phyloP scores from a whole-genome alignment of 768 basidiomycete species.

The Mycena belliarum region DNA sequence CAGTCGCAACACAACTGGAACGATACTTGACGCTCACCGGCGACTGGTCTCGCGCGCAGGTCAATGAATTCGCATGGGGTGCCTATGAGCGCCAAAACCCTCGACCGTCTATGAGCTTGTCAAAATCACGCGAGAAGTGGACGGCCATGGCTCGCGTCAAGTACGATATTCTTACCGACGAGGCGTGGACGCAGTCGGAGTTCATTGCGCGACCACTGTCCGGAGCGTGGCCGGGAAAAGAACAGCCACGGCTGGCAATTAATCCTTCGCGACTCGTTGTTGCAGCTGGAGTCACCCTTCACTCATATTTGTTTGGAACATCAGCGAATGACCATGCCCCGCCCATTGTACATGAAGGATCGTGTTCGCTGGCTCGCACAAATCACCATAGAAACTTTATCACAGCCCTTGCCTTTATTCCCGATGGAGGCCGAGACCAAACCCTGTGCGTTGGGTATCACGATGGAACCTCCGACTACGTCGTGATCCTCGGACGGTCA shows the following conservation, averaged over 20 bases:
- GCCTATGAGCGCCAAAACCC: constrained; percentile 50
- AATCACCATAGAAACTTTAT: constrained; percentile 46
- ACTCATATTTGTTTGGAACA: constrained; percentile 53
- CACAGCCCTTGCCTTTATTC: constrained; percentile 52
- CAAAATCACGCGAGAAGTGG: constrained; percentile 46
- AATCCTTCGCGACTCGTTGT: constrained; percentile 58
- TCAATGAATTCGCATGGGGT: constrained; percentile 64
- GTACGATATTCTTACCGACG: constrained; percentile 55
- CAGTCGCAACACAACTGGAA: constrained; percentile 25
- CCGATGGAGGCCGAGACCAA: constrained; percentile 44
- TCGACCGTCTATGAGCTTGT: constrained; percentile 55
- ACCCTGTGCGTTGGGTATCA: constrained; percentile 59
- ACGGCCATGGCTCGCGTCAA: constrained; percentile 42
- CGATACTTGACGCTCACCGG: neutral
- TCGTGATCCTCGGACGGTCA: constrained; percentile 28
- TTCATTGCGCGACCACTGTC: constrained; percentile 70
- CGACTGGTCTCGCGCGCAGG: constrained; percentile 35
- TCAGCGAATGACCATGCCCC: constrained; percentile 37
- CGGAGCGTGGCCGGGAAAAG: constrained; percentile 54
- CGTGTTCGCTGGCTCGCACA: constrained; percentile 37
- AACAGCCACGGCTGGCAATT: constrained; percentile 58
- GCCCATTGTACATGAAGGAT: constrained; percentile 47
- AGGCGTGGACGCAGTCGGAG: constrained; percentile 47
- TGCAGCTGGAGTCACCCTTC: constrained; percentile 58
- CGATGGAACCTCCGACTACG: constrained; percentile 56